Evolutionary conservation across 1,284 basidiomycete species (phyloP).

Genomic region (Volvariella surrecta): DNA sequence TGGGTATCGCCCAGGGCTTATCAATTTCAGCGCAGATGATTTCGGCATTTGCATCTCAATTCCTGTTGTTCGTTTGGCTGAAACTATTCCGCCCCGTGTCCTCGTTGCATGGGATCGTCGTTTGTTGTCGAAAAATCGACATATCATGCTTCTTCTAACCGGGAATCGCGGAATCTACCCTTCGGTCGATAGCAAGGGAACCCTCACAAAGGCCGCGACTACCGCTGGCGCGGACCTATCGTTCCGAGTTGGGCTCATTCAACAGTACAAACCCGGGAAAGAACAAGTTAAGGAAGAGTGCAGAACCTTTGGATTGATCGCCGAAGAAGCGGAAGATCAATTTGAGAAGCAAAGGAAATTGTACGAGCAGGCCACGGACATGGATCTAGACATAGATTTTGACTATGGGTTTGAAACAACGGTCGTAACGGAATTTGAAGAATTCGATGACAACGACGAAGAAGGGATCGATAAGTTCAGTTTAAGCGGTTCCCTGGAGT

Average conservation of each 20-base stretch:
- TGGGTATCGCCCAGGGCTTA: conserved; percentile 45
- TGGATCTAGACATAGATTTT: conserved; percentile 17
- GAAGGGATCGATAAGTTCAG: conserved; percentile 46
- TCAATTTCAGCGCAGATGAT: conserved; percentile 35
- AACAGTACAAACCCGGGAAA: conserved; percentile 43
- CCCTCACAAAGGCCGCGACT: conserved; percentile 21
- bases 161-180: conserved; percentile 46
- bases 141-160: conserved; percentile 51
- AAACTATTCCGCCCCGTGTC: conserved; percentile 41
- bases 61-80: conserved; percentile 38
- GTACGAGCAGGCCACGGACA: no score
- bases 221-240: conserved; percentile 24
- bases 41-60: conserved; percentile 45
- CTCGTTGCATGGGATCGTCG: conserved; percentile 56
- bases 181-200: conserved; percentile 31
- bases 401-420: conserved; percentile 18
- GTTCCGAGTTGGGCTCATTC: conserved; percentile 50
- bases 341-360: conserved; percentile 23
- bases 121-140: conserved; percentile 39
- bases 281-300: conserved; percentile 36
- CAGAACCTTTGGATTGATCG: conserved; percentile 38
- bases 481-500: conserved; percentile 50
- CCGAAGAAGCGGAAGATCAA: conserved; percentile 31
- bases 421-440: conserved; percentile 12
- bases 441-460: conserved; percentile 22